Percentiles rank a stretch among this genome's conserved stretches.
Evolutionary conservation across 331 rosid species (phyloP).

Genomic region (Malus hybrid): DNA sequence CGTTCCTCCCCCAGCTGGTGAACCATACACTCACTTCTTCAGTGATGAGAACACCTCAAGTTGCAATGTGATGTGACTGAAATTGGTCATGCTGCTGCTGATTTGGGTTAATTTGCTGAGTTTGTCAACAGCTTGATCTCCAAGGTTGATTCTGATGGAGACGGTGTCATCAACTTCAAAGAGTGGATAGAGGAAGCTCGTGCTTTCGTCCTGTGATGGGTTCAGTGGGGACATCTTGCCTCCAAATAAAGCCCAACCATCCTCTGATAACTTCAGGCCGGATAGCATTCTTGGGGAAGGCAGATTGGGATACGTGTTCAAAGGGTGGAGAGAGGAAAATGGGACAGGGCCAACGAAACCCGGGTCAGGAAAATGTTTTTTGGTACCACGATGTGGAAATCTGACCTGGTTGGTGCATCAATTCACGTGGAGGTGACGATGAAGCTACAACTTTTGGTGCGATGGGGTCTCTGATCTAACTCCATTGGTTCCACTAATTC

Average conservation of each 20-base stretch:
- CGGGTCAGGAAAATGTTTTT: constrained; percentile 41
- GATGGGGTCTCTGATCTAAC: too few relatives aligned
- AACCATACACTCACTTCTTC: constrained; percentile 53
- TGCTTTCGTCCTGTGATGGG: too few relatives aligned
- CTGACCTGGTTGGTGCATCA: too few relatives aligned
- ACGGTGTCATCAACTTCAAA: too few relatives aligned
- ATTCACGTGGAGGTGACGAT: too few relatives aligned
- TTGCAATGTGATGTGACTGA: constrained; percentile 65
- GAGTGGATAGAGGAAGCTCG: too few relatives aligned
- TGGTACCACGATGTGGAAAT: too few relatives aligned
- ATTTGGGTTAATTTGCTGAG: background rate
- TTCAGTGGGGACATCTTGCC: constrained; percentile 63
- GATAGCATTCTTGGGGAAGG: constrained; percentile 95
- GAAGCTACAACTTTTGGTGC: too few relatives aligned
- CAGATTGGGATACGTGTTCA: constrained; percentile 83
- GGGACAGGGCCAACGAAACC: constrained; percentile 95
- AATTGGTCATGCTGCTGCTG: background rate
- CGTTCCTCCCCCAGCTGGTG: constrained; percentile 28
- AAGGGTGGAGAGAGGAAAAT: constrained; percentile 90
- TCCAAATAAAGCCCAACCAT: constrained; percentile 55
- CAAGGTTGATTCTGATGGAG: too few relatives aligned
- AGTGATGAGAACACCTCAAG: constrained; percentile 84
- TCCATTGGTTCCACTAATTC: too few relatives aligned
- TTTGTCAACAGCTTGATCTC: background rate
- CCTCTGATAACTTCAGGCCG: constrained; percentile 82